Percentiles rank a stretch among this genome's conserved stretches.
Conservation (phyloP, 192 early-diverging fungal species). For the Phycomyces blakesleeanus region DNA sequence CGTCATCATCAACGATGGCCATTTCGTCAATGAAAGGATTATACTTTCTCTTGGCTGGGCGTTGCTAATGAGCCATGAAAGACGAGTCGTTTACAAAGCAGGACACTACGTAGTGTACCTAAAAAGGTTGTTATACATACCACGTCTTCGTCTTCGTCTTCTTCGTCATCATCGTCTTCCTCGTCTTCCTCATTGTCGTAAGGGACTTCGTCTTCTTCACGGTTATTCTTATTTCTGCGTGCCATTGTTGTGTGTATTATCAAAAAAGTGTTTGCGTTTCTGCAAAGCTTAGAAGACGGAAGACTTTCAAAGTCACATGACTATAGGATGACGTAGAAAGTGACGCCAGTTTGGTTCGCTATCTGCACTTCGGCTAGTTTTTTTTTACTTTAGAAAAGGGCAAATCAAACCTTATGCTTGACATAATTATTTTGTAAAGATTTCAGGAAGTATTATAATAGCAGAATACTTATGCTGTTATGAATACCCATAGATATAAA, state of each 20-base stretch:
- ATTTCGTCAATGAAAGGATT: constrained; percentile 61
- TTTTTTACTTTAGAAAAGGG: too few relatives aligned
- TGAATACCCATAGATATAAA: too few relatives aligned
- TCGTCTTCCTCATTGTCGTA: constrained; percentile 53
- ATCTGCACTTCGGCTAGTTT: too few relatives aligned
- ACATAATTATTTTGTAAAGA: too few relatives aligned
- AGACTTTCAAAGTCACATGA: too few relatives aligned
- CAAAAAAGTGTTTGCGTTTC: constrained; percentile 1
- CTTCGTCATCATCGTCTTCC: constrained; percentile 51
- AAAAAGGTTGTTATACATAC: constrained; percentile 17
- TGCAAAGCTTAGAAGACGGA: too few relatives aligned
- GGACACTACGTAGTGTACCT: background rate
- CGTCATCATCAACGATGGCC: constrained; percentile 69
- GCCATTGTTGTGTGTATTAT: constrained; percentile 5
- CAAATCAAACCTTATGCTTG: too few relatives aligned
- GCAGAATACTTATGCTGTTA: too few relatives aligned
- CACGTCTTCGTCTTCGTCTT: constrained; percentile 44
- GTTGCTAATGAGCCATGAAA: constrained; percentile 24
- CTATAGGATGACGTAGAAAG: too few relatives aligned
- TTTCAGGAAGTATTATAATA: too few relatives aligned
- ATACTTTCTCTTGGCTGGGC: constrained; percentile 39
- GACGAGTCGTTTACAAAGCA: background rate
- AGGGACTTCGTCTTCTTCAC: constrained; percentile 34
- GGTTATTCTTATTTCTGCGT: constrained; percentile 19
- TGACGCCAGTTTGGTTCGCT: too few relatives aligned